Evolutionary conservation across 768 basidiomycete genomes (phyloP).

Genomic region (Macrolepiota albuminosa): DNA sequence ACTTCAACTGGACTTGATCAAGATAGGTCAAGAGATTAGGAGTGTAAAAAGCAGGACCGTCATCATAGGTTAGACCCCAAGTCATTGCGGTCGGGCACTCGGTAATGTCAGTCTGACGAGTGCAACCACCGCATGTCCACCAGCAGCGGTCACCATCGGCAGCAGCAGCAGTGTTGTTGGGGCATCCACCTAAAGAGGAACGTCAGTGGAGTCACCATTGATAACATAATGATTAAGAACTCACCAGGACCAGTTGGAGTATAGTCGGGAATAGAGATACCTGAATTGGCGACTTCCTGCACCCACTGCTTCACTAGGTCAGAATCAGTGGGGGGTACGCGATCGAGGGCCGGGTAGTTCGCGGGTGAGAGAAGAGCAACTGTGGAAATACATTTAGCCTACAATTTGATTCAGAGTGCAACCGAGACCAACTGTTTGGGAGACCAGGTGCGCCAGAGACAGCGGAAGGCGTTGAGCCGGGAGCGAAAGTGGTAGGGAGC

Average conservation of each 20-base stretch:
- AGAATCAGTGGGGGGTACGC: conserved; percentile 52
- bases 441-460: conserved; percentile 56
- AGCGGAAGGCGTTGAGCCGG: conserved; percentile 47
- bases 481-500: conserved; percentile 39
- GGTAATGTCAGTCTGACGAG: conserved; percentile 59
- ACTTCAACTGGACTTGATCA: conserved; percentile 54
- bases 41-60: conserved; percentile 79
- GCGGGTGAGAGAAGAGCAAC: conserved; percentile 41
- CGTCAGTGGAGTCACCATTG: conserved; percentile 1
- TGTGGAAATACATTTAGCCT: conserved; percentile 16
- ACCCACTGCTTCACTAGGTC: conserved; percentile 69
- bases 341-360: conserved; percentile 67
- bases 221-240: conserved; percentile 10
- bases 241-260: conserved; percentile 34
- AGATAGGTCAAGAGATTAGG: conserved; percentile 70
- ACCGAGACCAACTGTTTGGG: conserved; percentile 40
- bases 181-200: conserved; percentile 44
- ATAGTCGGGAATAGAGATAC: conserved; percentile 55
- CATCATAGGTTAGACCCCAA: conserved; percentile 63
- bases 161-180: conserved; percentile 52
- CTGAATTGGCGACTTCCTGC: conserved; percentile 50
- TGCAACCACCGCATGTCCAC: conserved; percentile 81
- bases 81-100: conserved; percentile 65
- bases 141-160: conserved; percentile 57
- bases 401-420: neutral